Base-by-base conservation (phyloP, 371 early-diverging fungal genomes). In the Mortierella sp. region DNA sequence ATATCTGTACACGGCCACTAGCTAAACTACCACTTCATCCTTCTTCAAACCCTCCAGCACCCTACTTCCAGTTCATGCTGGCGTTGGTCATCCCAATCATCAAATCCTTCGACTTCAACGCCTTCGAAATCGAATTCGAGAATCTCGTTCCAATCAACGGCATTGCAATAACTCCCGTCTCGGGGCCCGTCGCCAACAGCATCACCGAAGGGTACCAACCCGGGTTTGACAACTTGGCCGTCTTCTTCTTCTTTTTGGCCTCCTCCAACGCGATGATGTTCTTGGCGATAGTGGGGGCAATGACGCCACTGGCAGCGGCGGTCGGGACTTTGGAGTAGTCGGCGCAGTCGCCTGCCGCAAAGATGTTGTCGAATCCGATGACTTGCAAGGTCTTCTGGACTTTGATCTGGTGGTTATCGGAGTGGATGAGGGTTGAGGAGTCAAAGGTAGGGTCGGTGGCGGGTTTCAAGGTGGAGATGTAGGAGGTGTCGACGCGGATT, bases 311-410 rank as follows among this genome's bases (percentile, higher is more conserved):
- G 24, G 87, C 77, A 12, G 70, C 77, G 29, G 73, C 84, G 0
- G 85, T 84, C 3, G 76, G 72, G 12, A 82, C 82, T 56, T 76
- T 73, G 24, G 88, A 81, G 0, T 91, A 88, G 38, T 93, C 92
- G 32, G 92, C 90, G 32, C 91, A 92, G 75, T 95, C 95, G 2
- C 95, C 95, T 1, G 93, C 93, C 4, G 94, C 91, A 80, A 94
- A 95, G 68, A 95, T 91, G 74, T 93, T 90, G 1, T 88, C 87
- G 38, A 93, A 90, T n/a, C 87, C 90, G 48, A 89, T 89, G 14
- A 95, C 60, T 80, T 95, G 95, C 74, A 94, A 78, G 2, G 94
- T 94, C 27, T 91, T 89, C 32, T 86, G 87, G 51, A 95, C 93
- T 10, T 89, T 83, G 71, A 95, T 90, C 29, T 88, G 77, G 8